Conservation (phyloP, 2,329 filamentous ascomycete species). For the Berkeleyomyces basicola region DNA sequence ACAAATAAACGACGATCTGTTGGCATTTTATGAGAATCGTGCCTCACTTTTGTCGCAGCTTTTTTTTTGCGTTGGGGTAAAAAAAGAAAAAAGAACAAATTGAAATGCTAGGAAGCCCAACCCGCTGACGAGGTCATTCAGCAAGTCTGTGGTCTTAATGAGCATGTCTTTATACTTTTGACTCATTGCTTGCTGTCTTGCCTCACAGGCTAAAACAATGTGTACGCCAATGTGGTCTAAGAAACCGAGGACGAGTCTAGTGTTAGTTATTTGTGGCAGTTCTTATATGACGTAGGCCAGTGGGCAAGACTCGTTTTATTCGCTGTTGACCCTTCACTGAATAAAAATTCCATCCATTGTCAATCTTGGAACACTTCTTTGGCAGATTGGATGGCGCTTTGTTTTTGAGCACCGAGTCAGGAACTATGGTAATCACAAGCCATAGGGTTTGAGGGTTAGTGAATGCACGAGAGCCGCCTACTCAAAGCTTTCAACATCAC, state of each 20-base stretch:
- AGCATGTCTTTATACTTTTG: not conserved
- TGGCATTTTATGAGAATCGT: not conserved
- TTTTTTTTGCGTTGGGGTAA: constrained; percentile 5
- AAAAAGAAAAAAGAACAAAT: constrained; percentile 1
- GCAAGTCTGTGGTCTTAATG: not conserved
- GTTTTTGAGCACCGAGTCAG: not conserved
- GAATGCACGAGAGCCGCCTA: not conserved
- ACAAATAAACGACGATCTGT: not conserved
- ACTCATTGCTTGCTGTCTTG: not conserved
- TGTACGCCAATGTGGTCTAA: not conserved
- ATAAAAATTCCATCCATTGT: too few species aligned
- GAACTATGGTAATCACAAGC: not conserved
- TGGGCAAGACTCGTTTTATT: too few species aligned
- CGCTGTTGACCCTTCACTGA: too few species aligned
- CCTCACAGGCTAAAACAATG: not conserved
- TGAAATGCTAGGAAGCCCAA: not conserved
- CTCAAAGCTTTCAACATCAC: not conserved
- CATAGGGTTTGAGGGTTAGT: not conserved
- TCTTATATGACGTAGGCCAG: not conserved
- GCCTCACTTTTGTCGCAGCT: constrained; percentile 3
- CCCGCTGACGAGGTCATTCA: not conserved
- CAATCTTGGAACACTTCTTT: not conserved
- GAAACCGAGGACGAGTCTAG: too few species aligned
- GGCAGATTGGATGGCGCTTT: not conserved
- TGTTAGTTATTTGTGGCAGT: too few species aligned